Evolutionary conservation across 441 rosid genomes (phyloP), one percentile per base, ranked within the genome.

Genomic region (Mallotus repandus): DNA sequence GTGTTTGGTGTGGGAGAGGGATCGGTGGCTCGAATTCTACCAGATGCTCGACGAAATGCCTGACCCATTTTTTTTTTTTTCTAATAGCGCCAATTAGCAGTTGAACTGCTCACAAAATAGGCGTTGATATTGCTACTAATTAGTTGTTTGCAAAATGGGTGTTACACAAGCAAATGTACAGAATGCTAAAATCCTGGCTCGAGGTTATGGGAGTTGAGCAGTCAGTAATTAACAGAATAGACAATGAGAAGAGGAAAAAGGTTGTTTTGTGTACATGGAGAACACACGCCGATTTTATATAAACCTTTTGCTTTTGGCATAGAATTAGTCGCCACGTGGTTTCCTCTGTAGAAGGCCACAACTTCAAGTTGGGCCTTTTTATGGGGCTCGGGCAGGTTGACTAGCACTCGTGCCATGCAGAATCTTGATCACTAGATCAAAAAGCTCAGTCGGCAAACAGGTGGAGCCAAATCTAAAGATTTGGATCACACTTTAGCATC

Each of bases 1-100:
- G 55, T 55, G 52, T 67, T 74, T 12, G 76, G 78, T 32, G 78
- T 25, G 0, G 70, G 80, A 66, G 80, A 61, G 5, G 77, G 67
- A 62, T 73, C 71, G 55, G 76, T 1, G 18, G 62, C 49, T 66
- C 64, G 71, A 55, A 81, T 66, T 68, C 79, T 81, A 29, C 81
- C 83, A 70, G 77, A 71, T 67, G 81, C 81, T 81, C 83, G 79
- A 77, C 81, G 81, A 77, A 81, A 81, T 56, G 79, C 79, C 78
- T 77, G 78, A 45, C 77, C 80, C 83, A 70, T 80, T 18, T 19
- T 48, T 22, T n/a, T 21, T 19, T 57, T 21, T 16, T 52, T 45
- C 4, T 63, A 25, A 4, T 43, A 21, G 12, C 48, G 46, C 21
- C 19, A 54, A 15, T 2, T 3, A 9, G 2, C 13, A 18, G 21